Base-by-base conservation (phyloP, 2,329 filamentous ascomycete species). In the Samsoniella hepiali region DNA sequence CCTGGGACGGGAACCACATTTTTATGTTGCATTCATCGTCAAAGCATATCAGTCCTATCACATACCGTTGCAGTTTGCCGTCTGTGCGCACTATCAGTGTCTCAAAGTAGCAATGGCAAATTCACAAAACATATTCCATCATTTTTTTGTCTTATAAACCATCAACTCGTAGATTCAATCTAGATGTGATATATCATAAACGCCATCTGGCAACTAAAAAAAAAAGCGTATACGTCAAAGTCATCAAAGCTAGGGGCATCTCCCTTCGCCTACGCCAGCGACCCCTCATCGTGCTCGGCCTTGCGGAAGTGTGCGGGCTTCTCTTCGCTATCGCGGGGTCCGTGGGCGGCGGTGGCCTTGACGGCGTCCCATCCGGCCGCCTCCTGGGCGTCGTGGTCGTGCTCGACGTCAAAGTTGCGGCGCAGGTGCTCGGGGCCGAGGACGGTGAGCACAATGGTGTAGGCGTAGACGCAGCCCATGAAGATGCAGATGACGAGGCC, bases 401-500 rank as follows among this genome's bases (percentile, higher is more conserved):
- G 76, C 3, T 68, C 75, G 0, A 82, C 76, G 61, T 84, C 82
- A 67, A 85, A 84, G 67, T 77, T 81, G 67, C 80, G 77, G 40
- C 76, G 72, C 60, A 84, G 70, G 64, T 83, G 78, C 75, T 86
- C 83, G 1, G 83, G 83, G 0, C 89, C 89, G 3, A 91, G 50
- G 10, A 91, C 73, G 0, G 88, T 88, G 62, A 91, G 72, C 6
- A 86, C 1, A 44, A 88, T 80, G n/a, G 84, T 79, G 65, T 86
- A 88, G 32, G 71, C 82, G 68, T 84, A 96, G 1, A 96, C 91
- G 68, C 89, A 92, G 1, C 83, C 93, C 90, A 97, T 93, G 76
- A 97, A 96, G 71, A 96, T 95, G 72, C 88, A 91, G 67, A 96
- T 94, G 10, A 96, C 91, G 69, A 88, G 88, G 45, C 91, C 91